Percentiles rank a stretch among this genome's conserved stretches.
Evolutionary conservation across 768 basidiomycete species (phyloP).

Genomic region (Phlegmacium glaucopus): DNA sequence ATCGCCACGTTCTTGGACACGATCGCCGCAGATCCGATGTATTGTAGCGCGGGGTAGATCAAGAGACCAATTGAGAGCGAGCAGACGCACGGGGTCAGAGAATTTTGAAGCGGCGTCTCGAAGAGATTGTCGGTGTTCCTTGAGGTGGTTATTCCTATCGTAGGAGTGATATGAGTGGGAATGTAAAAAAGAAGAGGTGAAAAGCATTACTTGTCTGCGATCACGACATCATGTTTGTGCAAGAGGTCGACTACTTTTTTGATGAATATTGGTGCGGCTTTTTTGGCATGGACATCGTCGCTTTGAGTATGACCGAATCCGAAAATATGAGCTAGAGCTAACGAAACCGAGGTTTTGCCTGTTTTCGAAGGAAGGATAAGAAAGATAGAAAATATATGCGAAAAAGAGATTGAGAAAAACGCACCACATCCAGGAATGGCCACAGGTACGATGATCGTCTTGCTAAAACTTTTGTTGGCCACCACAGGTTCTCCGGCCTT

Average conservation of each 20-base stretch:
- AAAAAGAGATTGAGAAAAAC: conserved; percentile 24
- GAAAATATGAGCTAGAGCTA: conserved; percentile 79
- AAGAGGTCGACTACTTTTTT: conserved; percentile 68
- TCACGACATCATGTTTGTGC: conserved; percentile 68
- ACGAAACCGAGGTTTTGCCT: conserved; percentile 87
- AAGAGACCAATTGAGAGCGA: conserved; percentile 78
- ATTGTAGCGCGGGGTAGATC: conserved; percentile 54
- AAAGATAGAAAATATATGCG: background rate
- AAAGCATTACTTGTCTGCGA: conserved; percentile 92
- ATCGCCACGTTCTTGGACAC: conserved; percentile 70
- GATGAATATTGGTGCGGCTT: conserved; percentile 64
- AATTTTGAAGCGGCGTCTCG: conserved; percentile 46
- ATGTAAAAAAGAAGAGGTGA: no score
- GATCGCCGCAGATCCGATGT: conserved; percentile 74
- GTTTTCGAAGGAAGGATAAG: conserved; percentile 15
- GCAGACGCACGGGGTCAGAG: conserved; percentile 59
- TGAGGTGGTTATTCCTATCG: conserved; percentile 81
- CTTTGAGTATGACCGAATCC: conserved; percentile 90
- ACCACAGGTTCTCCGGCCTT: conserved; percentile 33
- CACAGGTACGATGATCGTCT: conserved; percentile 84
- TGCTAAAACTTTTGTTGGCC: conserved; percentile 39
- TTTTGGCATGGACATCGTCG: conserved; percentile 83
- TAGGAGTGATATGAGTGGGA: no score
- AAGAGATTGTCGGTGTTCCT: conserved; percentile 72
- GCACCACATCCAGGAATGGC: conserved; percentile 92